phyloP scores from a whole-genome alignment of 345 rosid species.

The Pistacia atlantica region DNA sequence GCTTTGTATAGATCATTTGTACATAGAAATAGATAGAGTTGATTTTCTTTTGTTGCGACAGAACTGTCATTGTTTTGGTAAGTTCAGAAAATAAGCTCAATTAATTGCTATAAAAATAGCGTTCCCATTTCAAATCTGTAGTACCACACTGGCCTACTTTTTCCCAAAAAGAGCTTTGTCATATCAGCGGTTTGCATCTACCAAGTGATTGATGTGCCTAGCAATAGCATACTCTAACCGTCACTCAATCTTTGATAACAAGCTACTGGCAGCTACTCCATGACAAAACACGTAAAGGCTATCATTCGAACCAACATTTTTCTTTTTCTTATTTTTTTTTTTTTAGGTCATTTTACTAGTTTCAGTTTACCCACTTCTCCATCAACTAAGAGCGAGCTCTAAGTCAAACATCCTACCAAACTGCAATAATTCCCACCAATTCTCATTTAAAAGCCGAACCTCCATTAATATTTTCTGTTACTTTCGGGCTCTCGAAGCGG shows the following conservation, averaged over 20 bases:
- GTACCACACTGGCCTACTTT: background rate
- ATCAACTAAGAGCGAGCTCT: background rate
- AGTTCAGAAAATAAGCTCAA: background rate
- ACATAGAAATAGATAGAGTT: constrained; percentile 8
- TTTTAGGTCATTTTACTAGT: background rate
- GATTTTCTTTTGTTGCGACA: background rate
- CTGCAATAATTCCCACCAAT: background rate
- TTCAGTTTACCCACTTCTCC: background rate
- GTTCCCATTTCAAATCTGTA: background rate
- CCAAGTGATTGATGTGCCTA: no score
- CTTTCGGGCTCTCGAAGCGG: background rate
- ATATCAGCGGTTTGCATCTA: no score
- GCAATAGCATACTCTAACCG: no score
- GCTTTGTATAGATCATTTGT: constrained; percentile 19
- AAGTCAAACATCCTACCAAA: background rate
- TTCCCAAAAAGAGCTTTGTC: background rate
- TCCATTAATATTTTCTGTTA: background rate
- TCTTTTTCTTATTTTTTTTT: background rate
- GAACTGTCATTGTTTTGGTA: background rate
- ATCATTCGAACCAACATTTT: background rate
- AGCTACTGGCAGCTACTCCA: no score
- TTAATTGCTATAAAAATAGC: no score
- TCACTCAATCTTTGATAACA: no score
- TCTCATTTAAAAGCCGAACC: background rate
- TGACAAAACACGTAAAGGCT: background rate